phyloP scores from a whole-genome alignment of 192 early-diverging fungal genomes.

The Chytriomyces sp. region DNA sequence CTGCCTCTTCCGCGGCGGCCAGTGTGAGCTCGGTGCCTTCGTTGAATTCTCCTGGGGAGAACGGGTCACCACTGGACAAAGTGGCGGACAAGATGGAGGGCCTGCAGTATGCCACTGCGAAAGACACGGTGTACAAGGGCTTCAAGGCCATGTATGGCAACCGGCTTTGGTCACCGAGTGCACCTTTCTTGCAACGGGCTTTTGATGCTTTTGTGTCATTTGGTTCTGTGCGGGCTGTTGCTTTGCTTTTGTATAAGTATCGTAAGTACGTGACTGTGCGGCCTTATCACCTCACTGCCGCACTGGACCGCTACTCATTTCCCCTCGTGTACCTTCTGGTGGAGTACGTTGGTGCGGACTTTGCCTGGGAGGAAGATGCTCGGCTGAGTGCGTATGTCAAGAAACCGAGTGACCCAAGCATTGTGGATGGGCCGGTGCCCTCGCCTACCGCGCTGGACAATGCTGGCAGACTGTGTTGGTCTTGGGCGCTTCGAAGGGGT shows the following conservation, averaged over 20 bases:
- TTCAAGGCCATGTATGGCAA: background rate
- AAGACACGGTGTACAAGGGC: background rate
- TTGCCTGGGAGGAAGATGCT: constrained; percentile 23
- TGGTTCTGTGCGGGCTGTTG: constrained; percentile 21
- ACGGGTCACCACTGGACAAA: too few relatives aligned
- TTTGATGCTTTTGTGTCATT: constrained; percentile 28
- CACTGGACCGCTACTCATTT: constrained; percentile 18
- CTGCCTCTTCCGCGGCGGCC: background rate
- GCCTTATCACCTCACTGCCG: constrained; percentile 28
- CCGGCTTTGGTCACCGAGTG: background rate
- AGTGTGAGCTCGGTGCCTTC: too few relatives aligned
- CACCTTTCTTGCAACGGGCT: constrained; percentile 9
- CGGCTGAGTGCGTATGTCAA: background rate
- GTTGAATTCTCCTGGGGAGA: too few relatives aligned
- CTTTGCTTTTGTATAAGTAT: constrained; percentile 11
- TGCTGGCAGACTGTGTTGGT: constrained; percentile 20
- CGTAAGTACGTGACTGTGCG: background rate
- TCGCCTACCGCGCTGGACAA: constrained; percentile 8
- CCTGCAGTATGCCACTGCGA: background rate
- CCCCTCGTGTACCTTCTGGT: constrained; percentile 18
- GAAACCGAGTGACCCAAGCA: constrained; percentile 16
- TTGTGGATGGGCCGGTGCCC: constrained; percentile 19
- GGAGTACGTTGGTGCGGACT: constrained; percentile 14
- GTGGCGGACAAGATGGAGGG: background rate
- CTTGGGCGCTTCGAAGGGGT: constrained; percentile 15